These are phyloP conservation scores for Penicillium psychrofluorescens DNA, from an alignment of 495 filamentous ascomycete species.

Conservation along the genomic window DNA sequence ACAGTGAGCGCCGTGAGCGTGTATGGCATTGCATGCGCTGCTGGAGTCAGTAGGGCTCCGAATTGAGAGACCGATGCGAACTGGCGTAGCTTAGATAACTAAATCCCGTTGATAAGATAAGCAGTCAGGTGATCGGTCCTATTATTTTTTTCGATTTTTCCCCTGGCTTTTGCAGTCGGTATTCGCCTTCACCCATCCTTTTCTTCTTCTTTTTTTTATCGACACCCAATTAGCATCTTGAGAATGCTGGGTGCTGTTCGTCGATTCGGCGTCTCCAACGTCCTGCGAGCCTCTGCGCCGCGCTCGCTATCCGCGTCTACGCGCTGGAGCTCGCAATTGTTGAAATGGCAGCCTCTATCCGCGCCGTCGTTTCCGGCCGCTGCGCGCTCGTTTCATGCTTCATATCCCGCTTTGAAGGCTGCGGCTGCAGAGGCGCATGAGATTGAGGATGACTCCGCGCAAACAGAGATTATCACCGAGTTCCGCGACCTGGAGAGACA, in stretches of 20 bases:
- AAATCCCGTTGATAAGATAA: no score
- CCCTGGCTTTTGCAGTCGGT: no score
- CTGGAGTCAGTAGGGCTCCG: conserved; percentile 17
- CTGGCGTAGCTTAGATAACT: conserved; percentile 2
- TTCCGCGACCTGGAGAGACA: conserved; percentile 63
- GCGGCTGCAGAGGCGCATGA: conserved; percentile 14
- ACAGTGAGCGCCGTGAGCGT: conserved; percentile 9
- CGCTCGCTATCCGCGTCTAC: conserved; percentile 14
- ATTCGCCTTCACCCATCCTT: no score
- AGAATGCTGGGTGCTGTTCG: conserved; percentile 37
- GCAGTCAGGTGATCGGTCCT: no score
- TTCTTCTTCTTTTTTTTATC: no score
- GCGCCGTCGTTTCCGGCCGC: conserved; percentile 10
- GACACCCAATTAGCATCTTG: no score
- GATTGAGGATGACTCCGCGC: conserved; percentile 8
- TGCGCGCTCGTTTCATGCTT: conserved; percentile 24
- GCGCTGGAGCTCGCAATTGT: conserved; percentile 20
- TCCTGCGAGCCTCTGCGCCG: conserved; percentile 27
- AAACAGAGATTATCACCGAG: conserved; percentile 40
- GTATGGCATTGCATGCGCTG: conserved; percentile 17
- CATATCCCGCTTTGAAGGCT: conserved; percentile 20
- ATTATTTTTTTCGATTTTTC: no score
- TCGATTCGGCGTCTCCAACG: conserved; percentile 30
- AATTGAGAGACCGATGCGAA: conserved; percentile 24
- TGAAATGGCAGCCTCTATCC: conserved; percentile 23